A percentile compares a stretch with the other conserved stretches of the same genome.
Evolutionary conservation across 1,284 basidiomycete genomes (phyloP).

Genomic region (Peniophora sp.): DNA sequence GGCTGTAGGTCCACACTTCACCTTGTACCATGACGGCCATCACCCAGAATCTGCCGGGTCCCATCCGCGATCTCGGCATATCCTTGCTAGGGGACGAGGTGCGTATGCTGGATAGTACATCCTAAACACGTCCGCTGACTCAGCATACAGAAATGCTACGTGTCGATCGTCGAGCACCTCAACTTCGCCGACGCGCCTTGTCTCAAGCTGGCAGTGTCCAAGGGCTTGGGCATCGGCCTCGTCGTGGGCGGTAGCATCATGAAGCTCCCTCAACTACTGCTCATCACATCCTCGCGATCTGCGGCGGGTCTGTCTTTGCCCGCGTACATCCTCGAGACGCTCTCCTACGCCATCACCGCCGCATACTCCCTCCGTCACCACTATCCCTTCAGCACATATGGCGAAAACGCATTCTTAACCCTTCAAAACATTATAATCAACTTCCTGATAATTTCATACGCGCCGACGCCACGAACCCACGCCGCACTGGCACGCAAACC

Average conservation of each 20-base stretch:
- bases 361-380: constrained; percentile 78
- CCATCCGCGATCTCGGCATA: constrained; percentile 74
- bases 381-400: constrained; percentile 94
- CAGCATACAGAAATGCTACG: constrained; percentile 75
- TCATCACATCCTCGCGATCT: constrained; percentile 64
- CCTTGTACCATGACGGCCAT: constrained; percentile 50
- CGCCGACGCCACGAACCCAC: constrained; percentile 20
- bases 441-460: constrained; percentile 68
- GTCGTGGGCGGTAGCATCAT: constrained; percentile 91
- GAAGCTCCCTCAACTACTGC: constrained; percentile 86
- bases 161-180: constrained; percentile 83
- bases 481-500: constrained; percentile 6
- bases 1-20: too few relatives aligned
- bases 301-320: constrained; percentile 80
- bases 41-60: constrained; percentile 72
- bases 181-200: constrained; percentile 80
- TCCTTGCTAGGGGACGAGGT: constrained; percentile 75
- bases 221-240: constrained; percentile 88
- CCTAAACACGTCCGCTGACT: constrained; percentile 4
- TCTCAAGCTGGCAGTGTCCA: constrained; percentile 87
- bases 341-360: constrained; percentile 80
- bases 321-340: constrained; percentile 79
- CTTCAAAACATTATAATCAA: constrained; percentile 81
- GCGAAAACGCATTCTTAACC: constrained; percentile 87
- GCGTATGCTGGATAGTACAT: constrained; percentile 10